Evolutionary conservation across 78 protist species (phyloP).

Genomic region (Chrysochromulina parva): DNA sequence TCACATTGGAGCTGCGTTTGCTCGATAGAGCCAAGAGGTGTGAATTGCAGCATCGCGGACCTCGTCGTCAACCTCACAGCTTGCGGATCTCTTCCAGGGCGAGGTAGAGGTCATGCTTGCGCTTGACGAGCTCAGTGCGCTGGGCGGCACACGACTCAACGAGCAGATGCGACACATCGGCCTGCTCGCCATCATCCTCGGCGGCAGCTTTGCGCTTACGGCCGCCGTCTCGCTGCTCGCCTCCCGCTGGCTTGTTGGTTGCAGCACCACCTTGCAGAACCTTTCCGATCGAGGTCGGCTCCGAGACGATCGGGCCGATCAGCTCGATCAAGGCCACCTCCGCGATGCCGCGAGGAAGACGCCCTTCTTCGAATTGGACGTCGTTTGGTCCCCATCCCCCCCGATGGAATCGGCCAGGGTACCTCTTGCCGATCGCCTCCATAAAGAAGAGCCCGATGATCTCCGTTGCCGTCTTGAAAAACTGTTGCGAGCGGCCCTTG

Average conservation of each 20-base stretch:
- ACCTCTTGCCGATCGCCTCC: background rate
- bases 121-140: background rate
- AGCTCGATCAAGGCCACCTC: background rate
- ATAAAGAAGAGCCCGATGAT: background rate
- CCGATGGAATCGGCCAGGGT: background rate
- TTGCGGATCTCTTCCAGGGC: background rate
- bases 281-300: background rate
- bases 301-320: background rate
- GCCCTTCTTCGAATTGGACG: background rate
- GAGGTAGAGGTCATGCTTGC: background rate
- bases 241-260: too few species aligned
- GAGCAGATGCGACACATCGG: background rate
- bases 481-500: background rate
- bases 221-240: background rate
- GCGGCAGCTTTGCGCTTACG: background rate
- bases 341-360: background rate
- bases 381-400: background rate
- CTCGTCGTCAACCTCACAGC: too few species aligned
- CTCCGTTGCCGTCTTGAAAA: background rate
- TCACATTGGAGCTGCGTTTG: too few species aligned
- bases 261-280: background rate
- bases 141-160: background rate
- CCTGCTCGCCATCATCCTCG: background rate
- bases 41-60: too few species aligned
- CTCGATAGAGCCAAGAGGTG: too few species aligned